phyloP scores from a whole-genome alignment of 176 grass and related monocot genomes.

The Puccinellia tenuiflora region DNA sequence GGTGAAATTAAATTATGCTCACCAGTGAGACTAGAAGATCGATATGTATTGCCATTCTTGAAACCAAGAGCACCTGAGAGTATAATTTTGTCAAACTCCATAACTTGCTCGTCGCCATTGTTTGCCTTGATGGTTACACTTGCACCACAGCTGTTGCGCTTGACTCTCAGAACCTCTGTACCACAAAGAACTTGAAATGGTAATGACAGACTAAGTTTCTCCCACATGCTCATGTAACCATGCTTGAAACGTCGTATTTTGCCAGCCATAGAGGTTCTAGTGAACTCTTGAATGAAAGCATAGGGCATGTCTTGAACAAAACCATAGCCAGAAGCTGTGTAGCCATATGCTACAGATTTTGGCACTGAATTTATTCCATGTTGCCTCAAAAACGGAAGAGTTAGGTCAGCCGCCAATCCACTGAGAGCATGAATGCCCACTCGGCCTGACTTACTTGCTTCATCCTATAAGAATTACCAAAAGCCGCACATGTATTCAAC shows the following conservation, averaged over 20 bases:
- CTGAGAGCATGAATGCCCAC: constrained; percentile 54
- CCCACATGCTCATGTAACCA: constrained; percentile 70
- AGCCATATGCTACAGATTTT: constrained; percentile 73
- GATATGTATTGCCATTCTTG: constrained; percentile 62
- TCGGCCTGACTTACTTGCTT: constrained; percentile 43
- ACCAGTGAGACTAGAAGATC: constrained; percentile 48
- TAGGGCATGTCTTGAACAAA: constrained; percentile 89
- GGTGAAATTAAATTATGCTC: constrained; percentile 24
- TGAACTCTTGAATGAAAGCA: constrained; percentile 80
- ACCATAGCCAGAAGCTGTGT: constrained; percentile 77
- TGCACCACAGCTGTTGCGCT: constrained; percentile 26
- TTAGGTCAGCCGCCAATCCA: constrained; percentile 49
- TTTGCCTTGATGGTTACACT: constrained; percentile 38
- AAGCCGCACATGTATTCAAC: neutral
- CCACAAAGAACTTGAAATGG: constrained; percentile 57
- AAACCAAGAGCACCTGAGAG: constrained; percentile 57
- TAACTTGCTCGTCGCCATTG: constrained; percentile 33
- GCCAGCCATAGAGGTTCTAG: constrained; percentile 74
- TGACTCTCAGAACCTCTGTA: constrained; percentile 45
- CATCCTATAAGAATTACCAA: constrained; percentile 49
- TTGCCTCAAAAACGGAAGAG: constrained; percentile 50
- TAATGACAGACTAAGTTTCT: constrained; percentile 61
- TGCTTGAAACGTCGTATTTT: constrained; percentile 65
- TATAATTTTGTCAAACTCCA: constrained; percentile 70
- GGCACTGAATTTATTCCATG: constrained; percentile 61